Evolutionary conservation across 129 eudicot genomes (phyloP), one percentile per base, ranked within the genome.

Genomic region (Lonicera japonica): DNA sequence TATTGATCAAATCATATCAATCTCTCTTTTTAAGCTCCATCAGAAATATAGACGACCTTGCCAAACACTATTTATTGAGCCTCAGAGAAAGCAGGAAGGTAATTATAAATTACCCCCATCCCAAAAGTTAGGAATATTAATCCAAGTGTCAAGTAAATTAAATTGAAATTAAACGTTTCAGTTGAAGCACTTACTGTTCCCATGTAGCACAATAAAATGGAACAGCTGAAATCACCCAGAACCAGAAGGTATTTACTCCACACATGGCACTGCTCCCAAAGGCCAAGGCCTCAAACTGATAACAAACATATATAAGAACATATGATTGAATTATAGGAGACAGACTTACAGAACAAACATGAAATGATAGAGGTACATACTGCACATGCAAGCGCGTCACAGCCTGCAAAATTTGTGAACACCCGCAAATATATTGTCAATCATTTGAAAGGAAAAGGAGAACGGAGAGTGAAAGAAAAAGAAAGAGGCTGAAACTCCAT

Each of bases 351-450:
- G 36, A 29, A 29, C 2, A 29, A 29, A 29, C 2, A 6, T 29
- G 36, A 29, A 29, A 29, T 2, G 36, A 29, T 29, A 29, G 36
- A 29, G 36, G 6, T 29, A 66, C 90, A 29, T 87, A 91, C 96
- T 54, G 98, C 95, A 74, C 98, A 91, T 3, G 84, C 98, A 68
- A 91, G 95, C 21, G 98, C 96, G 73, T 91, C 98, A 84, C 98
- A 91, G 60, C 96, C 97, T 86, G 87, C 75, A 79, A 25, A 68
- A 45, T 14, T 46, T 36, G 57, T 34, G 25, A 58, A 54, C 16
- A 8, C 41, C 70, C 70, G 73, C 54, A 72, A 53, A 57, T 18
- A 20, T 63, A 64, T 43, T 34, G 57, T 51, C 39, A 58, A 13
- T 25, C 9, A 29, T 59, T 36, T 11, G 36, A 29, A 29, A 6